Evolutionary conservation across 495 filamentous ascomycete genomes (phyloP).

Genomic region (Penicillium coffeae): DNA sequence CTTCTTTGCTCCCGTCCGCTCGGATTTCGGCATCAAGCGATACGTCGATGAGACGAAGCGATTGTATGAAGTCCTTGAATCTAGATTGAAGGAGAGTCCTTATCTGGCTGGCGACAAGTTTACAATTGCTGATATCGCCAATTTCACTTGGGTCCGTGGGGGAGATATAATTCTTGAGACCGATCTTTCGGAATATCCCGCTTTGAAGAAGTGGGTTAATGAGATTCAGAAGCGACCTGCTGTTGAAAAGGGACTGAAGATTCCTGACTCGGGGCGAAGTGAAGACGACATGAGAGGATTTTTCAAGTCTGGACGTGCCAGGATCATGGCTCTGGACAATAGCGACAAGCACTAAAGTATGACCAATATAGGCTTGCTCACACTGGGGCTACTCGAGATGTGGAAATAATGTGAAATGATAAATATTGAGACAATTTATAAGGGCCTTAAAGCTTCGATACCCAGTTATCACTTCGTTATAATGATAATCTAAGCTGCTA

Average conservation of each 20-base stretch:
- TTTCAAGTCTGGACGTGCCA: constrained; percentile 27
- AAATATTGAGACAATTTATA: constrained; percentile 23
- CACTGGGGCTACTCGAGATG: constrained; percentile 30
- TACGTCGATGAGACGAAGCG: constrained; percentile 37
- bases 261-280: constrained; percentile 17
- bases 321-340: constrained; percentile 25
- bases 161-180: constrained; percentile 20
- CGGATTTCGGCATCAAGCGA: constrained; percentile 39
- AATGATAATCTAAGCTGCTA: too few relatives aligned
- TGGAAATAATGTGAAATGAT: too few relatives aligned
- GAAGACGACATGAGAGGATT: constrained; percentile 28
- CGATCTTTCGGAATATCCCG: constrained; percentile 36
- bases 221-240: constrained; percentile 28
- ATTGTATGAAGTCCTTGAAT: constrained; percentile 40
- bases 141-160: constrained; percentile 31
- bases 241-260: constrained; percentile 25
- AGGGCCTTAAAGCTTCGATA: too few relatives aligned
- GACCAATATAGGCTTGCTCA: background rate
- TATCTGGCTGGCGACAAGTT: constrained; percentile 39
- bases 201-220: constrained; percentile 30
- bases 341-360: constrained; percentile 23
- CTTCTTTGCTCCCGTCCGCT: constrained; percentile 31
- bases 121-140: constrained; percentile 43
- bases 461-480: too few relatives aligned
- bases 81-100: constrained; percentile 38